Percentiles rank a stretch among this genome's conserved stretches.
phyloP scores from a whole-genome alignment of 2,329 filamentous ascomycete species.

The Leptographium procerum region DNA sequence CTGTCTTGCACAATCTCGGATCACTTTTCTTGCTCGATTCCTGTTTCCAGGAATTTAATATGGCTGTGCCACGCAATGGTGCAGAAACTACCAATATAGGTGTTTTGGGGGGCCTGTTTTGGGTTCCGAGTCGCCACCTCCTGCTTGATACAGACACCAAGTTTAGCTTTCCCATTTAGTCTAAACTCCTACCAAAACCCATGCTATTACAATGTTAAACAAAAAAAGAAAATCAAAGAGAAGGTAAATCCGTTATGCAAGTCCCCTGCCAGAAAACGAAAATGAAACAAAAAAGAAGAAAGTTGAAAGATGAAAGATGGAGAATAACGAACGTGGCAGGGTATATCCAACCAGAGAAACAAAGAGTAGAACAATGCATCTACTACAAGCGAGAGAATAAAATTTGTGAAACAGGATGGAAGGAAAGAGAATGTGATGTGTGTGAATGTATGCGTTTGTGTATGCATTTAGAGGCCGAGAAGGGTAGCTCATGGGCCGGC shows the following conservation, averaged over 20 bases:
- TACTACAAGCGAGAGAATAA: background rate
- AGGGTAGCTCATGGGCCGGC: background rate
- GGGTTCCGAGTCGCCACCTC: background rate
- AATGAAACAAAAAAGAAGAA: conserved; percentile 6
- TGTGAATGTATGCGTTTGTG: too few relatives aligned
- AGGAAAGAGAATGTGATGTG: background rate
- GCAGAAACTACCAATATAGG: background rate
- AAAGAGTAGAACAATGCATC: background rate
- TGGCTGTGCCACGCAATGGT: background rate
- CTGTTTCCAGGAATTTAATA: background rate
- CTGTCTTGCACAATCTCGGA: background rate
- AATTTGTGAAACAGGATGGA: background rate
- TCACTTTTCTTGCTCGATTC: background rate
- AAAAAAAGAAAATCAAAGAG: background rate
- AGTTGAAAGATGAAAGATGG: too few relatives aligned
- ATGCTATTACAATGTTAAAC: background rate
- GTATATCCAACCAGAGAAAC: background rate
- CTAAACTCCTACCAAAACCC: background rate
- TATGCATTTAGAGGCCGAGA: background rate
- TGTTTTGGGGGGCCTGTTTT: background rate
- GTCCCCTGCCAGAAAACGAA: background rate
- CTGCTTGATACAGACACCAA: background rate
- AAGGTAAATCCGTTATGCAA: background rate
- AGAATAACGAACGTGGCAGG: background rate
- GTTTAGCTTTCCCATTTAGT: background rate